Evolutionary conservation across 495 filamentous ascomycete species (phyloP).

Genomic region (Tuber brumale): DNA sequence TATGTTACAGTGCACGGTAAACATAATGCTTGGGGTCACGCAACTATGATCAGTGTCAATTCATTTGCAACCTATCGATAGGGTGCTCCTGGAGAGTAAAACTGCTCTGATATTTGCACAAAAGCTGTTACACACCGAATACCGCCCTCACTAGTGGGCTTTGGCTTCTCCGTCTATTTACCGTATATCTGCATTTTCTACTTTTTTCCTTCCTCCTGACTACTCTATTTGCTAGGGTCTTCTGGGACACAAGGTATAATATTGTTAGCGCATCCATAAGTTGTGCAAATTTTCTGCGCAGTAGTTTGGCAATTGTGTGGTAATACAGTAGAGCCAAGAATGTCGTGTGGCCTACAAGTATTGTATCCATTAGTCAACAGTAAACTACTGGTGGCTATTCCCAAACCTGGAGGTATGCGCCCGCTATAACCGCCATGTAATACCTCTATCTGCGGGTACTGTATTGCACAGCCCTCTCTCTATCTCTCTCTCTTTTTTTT

Average conservation of each 20-base stretch:
- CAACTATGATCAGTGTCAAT: background rate
- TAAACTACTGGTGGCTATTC: background rate
- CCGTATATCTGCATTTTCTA: background rate
- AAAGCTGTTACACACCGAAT: background rate
- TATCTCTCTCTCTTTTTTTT: background rate
- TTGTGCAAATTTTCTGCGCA: background rate
- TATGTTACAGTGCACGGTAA: background rate
- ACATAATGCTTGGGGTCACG: background rate
- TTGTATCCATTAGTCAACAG: background rate
- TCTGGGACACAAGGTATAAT: background rate
- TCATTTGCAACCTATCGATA: background rate
- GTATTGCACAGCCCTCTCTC: background rate
- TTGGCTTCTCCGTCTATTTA: background rate
- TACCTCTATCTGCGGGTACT: background rate
- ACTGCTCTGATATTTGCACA: background rate
- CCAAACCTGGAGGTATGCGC: background rate
- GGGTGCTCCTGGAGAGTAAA: background rate
- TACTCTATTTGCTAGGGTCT: background rate
- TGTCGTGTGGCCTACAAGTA: background rate
- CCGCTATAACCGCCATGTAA: background rate
- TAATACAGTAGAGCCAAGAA: background rate
- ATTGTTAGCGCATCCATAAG: background rate
- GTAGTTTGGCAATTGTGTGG: background rate
- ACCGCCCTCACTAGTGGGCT: background rate
- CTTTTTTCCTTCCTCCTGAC: background rate